Base-by-base conservation (phyloP, 116 monocot species). In the Dioscorea cayenensis region DNA sequence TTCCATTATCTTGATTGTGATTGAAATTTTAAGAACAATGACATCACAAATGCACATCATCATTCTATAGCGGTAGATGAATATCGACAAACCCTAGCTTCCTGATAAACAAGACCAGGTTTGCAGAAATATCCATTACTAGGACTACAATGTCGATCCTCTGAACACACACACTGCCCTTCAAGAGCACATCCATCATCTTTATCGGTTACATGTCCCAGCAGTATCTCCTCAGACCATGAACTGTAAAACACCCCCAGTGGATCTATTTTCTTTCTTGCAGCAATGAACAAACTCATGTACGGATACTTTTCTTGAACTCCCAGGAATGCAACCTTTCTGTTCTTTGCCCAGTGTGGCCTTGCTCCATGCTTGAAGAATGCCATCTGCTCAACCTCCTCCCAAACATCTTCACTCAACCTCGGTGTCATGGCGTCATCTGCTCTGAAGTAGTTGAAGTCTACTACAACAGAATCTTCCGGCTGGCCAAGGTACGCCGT, bases 361-460 rank as follows among this genome's bases (percentile, higher is more conserved):
- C 69, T 75, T 0, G 86, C 95, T 2, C 82, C 73, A 61, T 88
- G 52, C 76, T 88, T 94, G 75, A 90, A 80, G 63, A 90, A 86
- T n/a, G 91, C 95, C 86, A 91, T 88, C 71, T 95, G 89, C 73
- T 95, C 95, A 37, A 91, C 82, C 71, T 95, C 95, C 29, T 95
- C 91, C 91, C 76, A 84, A 5, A 89, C 75, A 68, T 95, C 95
- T 62, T 91, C 77, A 36, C 81, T 77, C 28, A 91, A 72, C 68
- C 95, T 86, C 22, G 95, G 86, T 25, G 78, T 77, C 5, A 22
- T 59, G 13, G 84, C 72, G 0, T 89, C 79, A 14, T 86, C 78
- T 0, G 91, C 86, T 66, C 95, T 78, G 66, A 80, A 95, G 71
- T 95, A 95, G 77, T 86, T 95, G 81, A 95, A 86, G 51, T 95